Evolutionary conservation across 495 filamentous ascomycete genomes (phyloP).

Genomic region (Amorphotheca resinae): DNA sequence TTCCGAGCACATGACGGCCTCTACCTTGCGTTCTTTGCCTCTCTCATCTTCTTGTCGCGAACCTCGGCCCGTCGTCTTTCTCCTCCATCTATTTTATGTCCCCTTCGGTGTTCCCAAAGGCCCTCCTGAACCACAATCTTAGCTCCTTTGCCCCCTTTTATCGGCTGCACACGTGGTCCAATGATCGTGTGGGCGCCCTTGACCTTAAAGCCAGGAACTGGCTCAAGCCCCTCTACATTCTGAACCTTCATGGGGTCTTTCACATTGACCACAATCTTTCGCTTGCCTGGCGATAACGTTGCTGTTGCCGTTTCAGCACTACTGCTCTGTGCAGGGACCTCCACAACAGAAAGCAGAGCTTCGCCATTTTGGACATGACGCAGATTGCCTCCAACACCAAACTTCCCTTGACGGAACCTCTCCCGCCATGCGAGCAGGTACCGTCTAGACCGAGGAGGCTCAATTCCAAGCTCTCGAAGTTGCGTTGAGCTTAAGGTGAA

Average conservation of each 20-base stretch:
- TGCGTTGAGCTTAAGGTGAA: constrained; percentile 68
- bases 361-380: constrained; percentile 57
- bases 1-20: too few relatives aligned
- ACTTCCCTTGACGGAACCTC: constrained; percentile 60
- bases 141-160: constrained; percentile 54
- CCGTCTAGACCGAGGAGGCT: constrained; percentile 63
- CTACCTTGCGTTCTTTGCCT: constrained; percentile 10
- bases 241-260: constrained; percentile 37
- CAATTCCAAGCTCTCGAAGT: constrained; percentile 71
- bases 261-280: constrained; percentile 63
- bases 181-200: constrained; percentile 48
- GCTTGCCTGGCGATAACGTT: constrained; percentile 38
- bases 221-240: constrained; percentile 32
- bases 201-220: constrained; percentile 52
- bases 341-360: constrained; percentile 55
- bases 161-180: constrained; percentile 52
- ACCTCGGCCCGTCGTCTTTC: constrained; percentile 82
- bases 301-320: constrained; percentile 34
- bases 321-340: constrained; percentile 31
- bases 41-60: constrained; percentile 46
- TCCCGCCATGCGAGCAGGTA: constrained; percentile 85
- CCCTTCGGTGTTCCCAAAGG: constrained; percentile 76
- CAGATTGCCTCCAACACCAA: constrained; percentile 69
- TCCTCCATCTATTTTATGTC: constrained; percentile 90
- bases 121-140: constrained; percentile 61